phyloP scores from a whole-genome alignment of 75 land plant species.

The Pinus tabuliformis region DNA sequence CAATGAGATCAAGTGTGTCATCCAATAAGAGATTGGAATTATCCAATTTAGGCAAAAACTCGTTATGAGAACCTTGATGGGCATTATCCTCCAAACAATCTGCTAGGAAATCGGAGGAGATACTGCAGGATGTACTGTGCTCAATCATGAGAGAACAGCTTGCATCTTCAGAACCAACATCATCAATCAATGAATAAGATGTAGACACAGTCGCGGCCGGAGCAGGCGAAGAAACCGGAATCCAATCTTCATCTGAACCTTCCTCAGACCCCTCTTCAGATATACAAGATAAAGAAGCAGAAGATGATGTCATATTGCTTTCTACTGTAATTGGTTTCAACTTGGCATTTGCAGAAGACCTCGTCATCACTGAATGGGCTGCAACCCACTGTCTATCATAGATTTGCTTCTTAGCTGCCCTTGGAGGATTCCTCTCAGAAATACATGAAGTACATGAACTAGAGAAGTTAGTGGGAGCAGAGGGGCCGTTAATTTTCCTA shows the following conservation, averaged over 20 bases:
- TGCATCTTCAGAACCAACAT: slow-evolving; percentile 10
- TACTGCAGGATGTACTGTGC: slow-evolving; percentile 2
- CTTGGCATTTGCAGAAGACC: slow-evolving; percentile 5
- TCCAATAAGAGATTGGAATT: not conserved
- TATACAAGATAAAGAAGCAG: slow-evolving; percentile 10
- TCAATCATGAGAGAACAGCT: slow-evolving; percentile 1
- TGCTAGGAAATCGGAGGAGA: slow-evolving; percentile 7
- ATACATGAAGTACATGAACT: not conserved
- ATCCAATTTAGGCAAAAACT: not conserved
- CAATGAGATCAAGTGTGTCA: not conserved
- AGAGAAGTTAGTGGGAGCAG: slow-evolving; percentile 29
- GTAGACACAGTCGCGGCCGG: not conserved
- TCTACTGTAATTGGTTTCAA: not conserved
- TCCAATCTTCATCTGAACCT: not conserved
- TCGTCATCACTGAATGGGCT: slow-evolving; percentile 2
- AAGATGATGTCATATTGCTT: slow-evolving; percentile 3
- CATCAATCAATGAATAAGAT: slow-evolving; percentile 10
- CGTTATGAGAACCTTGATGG: not conserved
- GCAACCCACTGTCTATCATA: not conserved
- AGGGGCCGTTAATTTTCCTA: slow-evolving; percentile 29
- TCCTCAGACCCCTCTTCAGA: slow-evolving; percentile 10
- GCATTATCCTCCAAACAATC: not conserved
- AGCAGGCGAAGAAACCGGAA: not conserved
- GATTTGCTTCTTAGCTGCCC: not conserved
- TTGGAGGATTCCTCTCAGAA: not conserved